Evolutionary conservation across 2,329 filamentous ascomycete species (phyloP), one percentile per base, ranked within the genome.

Genomic region (Teratosphaeria zuluensis): DNA sequence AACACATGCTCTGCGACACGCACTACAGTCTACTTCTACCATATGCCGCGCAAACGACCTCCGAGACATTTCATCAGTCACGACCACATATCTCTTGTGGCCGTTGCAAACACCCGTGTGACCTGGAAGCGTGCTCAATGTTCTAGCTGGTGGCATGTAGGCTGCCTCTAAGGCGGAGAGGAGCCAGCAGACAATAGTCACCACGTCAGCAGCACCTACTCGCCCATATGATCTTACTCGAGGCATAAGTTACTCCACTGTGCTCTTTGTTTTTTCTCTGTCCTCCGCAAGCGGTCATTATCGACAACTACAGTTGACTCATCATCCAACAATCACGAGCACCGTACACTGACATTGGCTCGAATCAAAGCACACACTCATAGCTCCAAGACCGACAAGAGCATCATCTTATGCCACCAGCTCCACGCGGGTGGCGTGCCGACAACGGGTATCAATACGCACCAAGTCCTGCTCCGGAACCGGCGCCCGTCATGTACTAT

Each of bases 361-460:
- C 2, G 21, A 9, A 21, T 6, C n/a, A 48, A 21, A 19, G 4
- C n/a, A 11, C 42, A 19, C n/a, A 21, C 19, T 19, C 42, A 8
- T 48, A 16, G 11, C n/a, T 42, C 24, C 35, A 16, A 52, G 21
- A 52, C 6, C 51, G 1, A 31, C 16, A 14, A 2, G 21, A 28
- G 7, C 52, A 31, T 24, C 5, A 53, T 53, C 32, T 53, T 35
- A 56, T 56, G 55, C 46, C 35, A 28, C n/a, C 16, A 42, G 24
- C 55, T 6, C 53, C 55, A n/a, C 51, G 58, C 42, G 51, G 55
- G 16, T 60, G 58, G 58, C 56, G 56, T n/a, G 56, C 58, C 53
- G 53, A 60, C 12, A 38, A 33, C 38, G 56, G 58, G 28, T 58
- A 57, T 8, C 32, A 52, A 32, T 58, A 21, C 30, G 38, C 56